A percentile compares a stretch with the other conserved stretches of the same genome.
phyloP scores from a whole-genome alignment of 2,329 filamentous ascomycete genomes.

The Cyclaneusma minus region DNA sequence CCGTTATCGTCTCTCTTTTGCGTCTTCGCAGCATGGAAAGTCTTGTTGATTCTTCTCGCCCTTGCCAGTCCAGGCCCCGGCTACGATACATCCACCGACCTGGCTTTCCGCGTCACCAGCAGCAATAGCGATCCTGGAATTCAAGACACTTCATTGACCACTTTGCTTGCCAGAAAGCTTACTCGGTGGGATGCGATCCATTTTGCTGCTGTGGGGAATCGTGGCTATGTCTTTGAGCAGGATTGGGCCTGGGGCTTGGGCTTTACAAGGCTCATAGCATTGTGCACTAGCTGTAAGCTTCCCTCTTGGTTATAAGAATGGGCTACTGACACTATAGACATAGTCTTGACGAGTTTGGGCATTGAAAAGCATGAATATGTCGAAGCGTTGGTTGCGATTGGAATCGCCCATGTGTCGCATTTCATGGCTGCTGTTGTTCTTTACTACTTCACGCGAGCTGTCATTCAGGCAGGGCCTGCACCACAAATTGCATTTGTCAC shows the following conservation, averaged over 20 bases:
- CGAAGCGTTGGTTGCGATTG: slow-evolving; percentile 41
- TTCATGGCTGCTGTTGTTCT: slow-evolving; percentile 59
- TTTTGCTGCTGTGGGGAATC: slow-evolving; percentile 44
- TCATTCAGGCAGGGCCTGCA: slow-evolving; percentile 25
- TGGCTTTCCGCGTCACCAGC: slow-evolving; percentile 24
- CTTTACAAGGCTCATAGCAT: slow-evolving; percentile 25
- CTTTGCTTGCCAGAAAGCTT: slow-evolving; percentile 28
- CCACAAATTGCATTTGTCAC: slow-evolving; percentile 42
- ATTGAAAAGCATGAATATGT: slow-evolving; percentile 16
- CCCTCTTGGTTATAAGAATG: slow-evolving; percentile 1
- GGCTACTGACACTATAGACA: slow-evolving; percentile 7
- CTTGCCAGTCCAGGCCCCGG: slow-evolving; percentile 36
- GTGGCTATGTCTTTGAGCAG: slow-evolving; percentile 61
- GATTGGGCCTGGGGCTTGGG: slow-evolving; percentile 68
- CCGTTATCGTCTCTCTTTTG: too few species aligned
- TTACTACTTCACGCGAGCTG: slow-evolving; percentile 43
- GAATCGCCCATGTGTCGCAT: slow-evolving; percentile 60
- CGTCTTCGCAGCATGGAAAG: slow-evolving; percentile 54
- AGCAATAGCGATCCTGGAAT: slow-evolving; percentile 1
- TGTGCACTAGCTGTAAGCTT: slow-evolving; percentile 11
- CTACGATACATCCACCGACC: slow-evolving; percentile 65
- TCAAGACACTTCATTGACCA: too few species aligned
- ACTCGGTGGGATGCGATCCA: slow-evolving; percentile 75
- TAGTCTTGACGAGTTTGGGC: slow-evolving; percentile 13
- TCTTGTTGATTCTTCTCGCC: slow-evolving; percentile 46